Percentiles rank a stretch among this genome's conserved stretches.
Conservation (phyloP, 2,329 filamentous ascomycete genomes). For the Helicocarpus griseus region DNA sequence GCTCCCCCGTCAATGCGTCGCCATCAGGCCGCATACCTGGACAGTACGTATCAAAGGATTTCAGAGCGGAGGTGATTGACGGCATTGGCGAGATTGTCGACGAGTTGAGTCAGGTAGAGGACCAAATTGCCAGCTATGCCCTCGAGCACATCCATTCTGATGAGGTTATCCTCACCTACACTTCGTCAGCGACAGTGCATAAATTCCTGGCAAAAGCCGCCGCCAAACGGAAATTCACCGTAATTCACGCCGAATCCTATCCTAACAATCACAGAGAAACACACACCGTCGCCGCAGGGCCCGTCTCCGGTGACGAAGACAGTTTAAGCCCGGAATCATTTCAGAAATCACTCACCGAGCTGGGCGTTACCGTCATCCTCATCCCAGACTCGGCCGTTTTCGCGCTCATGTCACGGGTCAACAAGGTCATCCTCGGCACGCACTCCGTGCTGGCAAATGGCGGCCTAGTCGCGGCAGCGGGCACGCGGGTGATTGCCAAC, state of each 20-base stretch:
- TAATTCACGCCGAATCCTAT: slow-evolving; percentile 68
- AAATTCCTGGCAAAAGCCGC: slow-evolving; percentile 83
- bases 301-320: slow-evolving; percentile 40
- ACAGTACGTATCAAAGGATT: slow-evolving; percentile 46
- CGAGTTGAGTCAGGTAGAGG: slow-evolving; percentile 84
- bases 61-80: slow-evolving; percentile 84
- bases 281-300: slow-evolving; percentile 53
- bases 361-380: slow-evolving; percentile 72
- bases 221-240: slow-evolving; percentile 80
- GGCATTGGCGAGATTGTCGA: slow-evolving; percentile 95
- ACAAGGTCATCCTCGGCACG: slow-evolving; percentile 87
- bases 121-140: slow-evolving; percentile 80
- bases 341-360: slow-evolving; percentile 65
- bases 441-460: slow-evolving; percentile 84
- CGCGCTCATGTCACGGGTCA: slow-evolving; percentile 88
- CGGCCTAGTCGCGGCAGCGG: slow-evolving; percentile 71
- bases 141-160: slow-evolving; percentile 89
- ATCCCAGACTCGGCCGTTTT: slow-evolving; percentile 79
- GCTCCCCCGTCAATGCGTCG: slow-evolving; percentile 26
- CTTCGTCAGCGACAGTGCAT: slow-evolving; percentile 77
- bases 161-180: slow-evolving; percentile 84
- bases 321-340: slow-evolving; percentile 43
- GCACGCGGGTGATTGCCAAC: slow-evolving; percentile 72
- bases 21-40: slow-evolving; percentile 25
- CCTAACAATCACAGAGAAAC: slow-evolving; percentile 59